Percentiles rank a stretch among this genome's conserved stretches.
Conservation (phyloP, 1,139 yeast species). For the Scheffersomyces segobiensis region DNA sequence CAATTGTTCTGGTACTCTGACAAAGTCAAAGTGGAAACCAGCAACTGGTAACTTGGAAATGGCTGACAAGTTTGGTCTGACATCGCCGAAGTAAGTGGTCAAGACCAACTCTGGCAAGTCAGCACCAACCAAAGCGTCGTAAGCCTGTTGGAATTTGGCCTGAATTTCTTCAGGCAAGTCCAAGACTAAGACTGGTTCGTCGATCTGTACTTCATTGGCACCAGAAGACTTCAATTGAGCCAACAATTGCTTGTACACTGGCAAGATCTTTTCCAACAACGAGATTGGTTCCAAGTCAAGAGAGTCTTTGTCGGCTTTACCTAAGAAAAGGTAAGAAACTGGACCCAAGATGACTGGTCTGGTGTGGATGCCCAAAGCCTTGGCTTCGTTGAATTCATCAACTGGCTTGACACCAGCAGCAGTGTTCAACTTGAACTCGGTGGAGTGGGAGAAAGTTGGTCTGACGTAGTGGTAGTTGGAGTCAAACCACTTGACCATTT, state of each 20-base stretch:
- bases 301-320: slow-evolving; percentile 98
- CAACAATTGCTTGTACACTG: slow-evolving; percentile 88
- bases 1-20: slow-evolving; percentile 95
- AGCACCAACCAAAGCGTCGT: slow-evolving; percentile 63
- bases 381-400: slow-evolving; percentile 96
- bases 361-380: slow-evolving; percentile 91
- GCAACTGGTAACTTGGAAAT: slow-evolving; percentile 88
- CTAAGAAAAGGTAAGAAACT: slow-evolving; percentile 88
- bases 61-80: slow-evolving; percentile 91
- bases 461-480: slow-evolving; percentile 99
- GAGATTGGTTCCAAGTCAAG: slow-evolving; percentile 91
- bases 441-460: slow-evolving; percentile 96
- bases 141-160: slow-evolving; percentile 86
- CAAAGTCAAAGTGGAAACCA: slow-evolving; percentile 96
- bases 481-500: slow-evolving; percentile 99
- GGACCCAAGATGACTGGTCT: slow-evolving; percentile 98
- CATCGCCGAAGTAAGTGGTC: slow-evolving; percentile 97
- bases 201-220: slow-evolving; percentile 93
- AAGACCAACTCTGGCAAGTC: slow-evolving; percentile 77
- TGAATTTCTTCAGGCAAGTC: slow-evolving; percentile 86
- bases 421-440: slow-evolving; percentile 87
- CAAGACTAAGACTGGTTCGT: slow-evolving; percentile 94
- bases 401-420: slow-evolving; percentile 86
- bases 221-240: slow-evolving; percentile 90
- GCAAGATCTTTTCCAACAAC: slow-evolving; percentile 82